phyloP scores from a whole-genome alignment of 331 rosid species.

The Erythrophleum ivorense region DNA sequence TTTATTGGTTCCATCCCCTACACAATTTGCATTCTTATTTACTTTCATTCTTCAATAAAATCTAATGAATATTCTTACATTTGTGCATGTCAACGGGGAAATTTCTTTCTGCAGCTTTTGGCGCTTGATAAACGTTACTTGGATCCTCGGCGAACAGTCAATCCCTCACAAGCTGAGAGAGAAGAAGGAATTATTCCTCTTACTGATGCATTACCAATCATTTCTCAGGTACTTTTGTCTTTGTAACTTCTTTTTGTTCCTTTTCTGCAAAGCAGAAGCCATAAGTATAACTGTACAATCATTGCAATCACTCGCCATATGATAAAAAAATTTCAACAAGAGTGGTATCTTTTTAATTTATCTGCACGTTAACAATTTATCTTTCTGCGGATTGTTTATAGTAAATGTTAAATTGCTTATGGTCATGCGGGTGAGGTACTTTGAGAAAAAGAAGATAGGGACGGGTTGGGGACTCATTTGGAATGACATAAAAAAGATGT shows the following conservation, averaged over 20 bases:
- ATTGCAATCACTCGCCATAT: constrained; percentile 15
- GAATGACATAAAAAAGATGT: constrained; percentile 3
- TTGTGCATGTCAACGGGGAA: neutral
- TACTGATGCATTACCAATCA: constrained; percentile 89
- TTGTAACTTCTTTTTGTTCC: constrained; percentile 7
- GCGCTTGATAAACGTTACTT: constrained; percentile 92
- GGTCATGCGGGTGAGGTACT: neutral
- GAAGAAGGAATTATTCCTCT: constrained; percentile 99
- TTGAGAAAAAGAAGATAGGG: constrained; percentile 3
- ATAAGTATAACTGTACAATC: neutral
- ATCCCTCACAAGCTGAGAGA: constrained; percentile 84
- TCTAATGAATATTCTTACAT: constrained; percentile 22
- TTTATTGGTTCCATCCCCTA: neutral
- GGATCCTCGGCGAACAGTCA: constrained; percentile 89
- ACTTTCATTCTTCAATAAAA: constrained; percentile 20
- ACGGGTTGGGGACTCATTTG: constrained; percentile 30
- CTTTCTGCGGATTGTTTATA: constrained; percentile 11
- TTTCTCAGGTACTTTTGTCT: constrained; percentile 70
- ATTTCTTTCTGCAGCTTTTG: constrained; percentile 67
- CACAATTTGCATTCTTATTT: constrained; percentile 30
- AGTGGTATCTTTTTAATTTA: neutral
- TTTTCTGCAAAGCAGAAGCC: constrained; percentile 20
- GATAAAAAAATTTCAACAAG: neutral
- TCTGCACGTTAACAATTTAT: neutral
- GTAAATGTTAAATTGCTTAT: constrained; percentile 21